Evolutionary conservation across 768 basidiomycete genomes (phyloP), one percentile per base, ranked within the genome.

Genomic region (Mycena crocata): DNA sequence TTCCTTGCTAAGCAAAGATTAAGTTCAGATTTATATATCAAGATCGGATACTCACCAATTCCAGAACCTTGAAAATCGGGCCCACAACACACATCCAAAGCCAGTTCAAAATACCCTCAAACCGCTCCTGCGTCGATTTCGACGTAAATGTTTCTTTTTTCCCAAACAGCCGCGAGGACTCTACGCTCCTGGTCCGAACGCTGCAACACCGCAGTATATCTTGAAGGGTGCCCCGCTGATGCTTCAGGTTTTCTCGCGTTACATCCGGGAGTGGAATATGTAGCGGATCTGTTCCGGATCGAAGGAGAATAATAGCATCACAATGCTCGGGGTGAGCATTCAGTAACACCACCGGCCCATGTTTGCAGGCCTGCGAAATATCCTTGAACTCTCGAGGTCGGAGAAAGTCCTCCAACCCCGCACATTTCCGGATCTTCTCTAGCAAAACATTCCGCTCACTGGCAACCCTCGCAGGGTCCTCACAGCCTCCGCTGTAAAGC

Each of bases 301-400:
- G 15, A 3, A 59, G 35, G 19, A 59, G 34, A 24, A 59, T 37
- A 59, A 59, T 59, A 15, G 46, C 28, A 31, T 59, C 57, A 59
- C 57, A 59, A 26, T 49, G 46, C 28, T 49, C 24, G 9, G n/a
- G 10, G 31, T 59, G 46, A 17, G 46, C 26, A 49, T 48, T 59
- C 2, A 59, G 46, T 21, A 59, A 39, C 12, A 59, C 24, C 21
- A 59, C 14, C 5, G 57, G 57, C 3, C 57, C 57, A 37, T 49
- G 5, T 24, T 30, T 3, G 17, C 34, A 39, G 12, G 34, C 45
- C 21, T 59, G 34, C 10, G 34, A 59, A 0, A 59, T 32, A 15
- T 39, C 45, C 12, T n/a, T 26, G 32, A 49, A 59, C 39, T 45
- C 24, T 21, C 14, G 48, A 17, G 57, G 46, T 13, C 8, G 46